Base-by-base conservation (phyloP, 345 rosid genomes). In the Linum trigynum region DNA sequence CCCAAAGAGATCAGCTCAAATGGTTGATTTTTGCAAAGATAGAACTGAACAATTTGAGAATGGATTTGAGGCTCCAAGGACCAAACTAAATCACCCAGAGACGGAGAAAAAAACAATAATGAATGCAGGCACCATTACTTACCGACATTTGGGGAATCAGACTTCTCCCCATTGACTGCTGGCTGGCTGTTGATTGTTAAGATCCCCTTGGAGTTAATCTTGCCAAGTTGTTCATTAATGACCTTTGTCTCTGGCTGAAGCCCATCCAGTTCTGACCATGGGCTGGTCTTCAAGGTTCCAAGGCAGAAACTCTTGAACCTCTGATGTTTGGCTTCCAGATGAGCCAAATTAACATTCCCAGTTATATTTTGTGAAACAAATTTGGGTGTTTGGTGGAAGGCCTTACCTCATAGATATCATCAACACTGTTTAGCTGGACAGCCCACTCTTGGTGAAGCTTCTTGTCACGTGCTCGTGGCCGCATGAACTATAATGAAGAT, bases 161-260 rank as follows among this genome's bases (percentile, higher is more conserved):
- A 91, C 70, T 75, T 84, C 64, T 88, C 92, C 3, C 83, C 95
- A 53, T 91, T 95, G 72, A 95, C 87, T 10, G 99, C 90, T 39
- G 96, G 97, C 72, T 95, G 99, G 81, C 99, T 95, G 71, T 94
- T 94, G 80, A 90, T 85, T 17, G 97, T 90, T 69, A 94, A 76
- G 86, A 85, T 88, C 69, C 97, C 97, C 67, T 83, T 84, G 81
- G 78, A 66, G 81, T 94, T 94, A 77, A 94, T 79, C 80, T 75
- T 86, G 40, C 89, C 95, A 8, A 94, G 91, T 11, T 83, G 82
- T 75, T 86, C 96, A 70, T 88, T 78, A 38, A 95, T 95, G 79
- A 95, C 84, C 72, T 79, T 91, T 60, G 99, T 95, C 86, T 91
- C 99, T 15, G 91, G 88, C 76, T 85, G 95, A 74, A 94, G 90